phyloP scores from a whole-genome alignment of 1,284 basidiomycete species.

The Cutaneotrichosporon sp. region DNA sequence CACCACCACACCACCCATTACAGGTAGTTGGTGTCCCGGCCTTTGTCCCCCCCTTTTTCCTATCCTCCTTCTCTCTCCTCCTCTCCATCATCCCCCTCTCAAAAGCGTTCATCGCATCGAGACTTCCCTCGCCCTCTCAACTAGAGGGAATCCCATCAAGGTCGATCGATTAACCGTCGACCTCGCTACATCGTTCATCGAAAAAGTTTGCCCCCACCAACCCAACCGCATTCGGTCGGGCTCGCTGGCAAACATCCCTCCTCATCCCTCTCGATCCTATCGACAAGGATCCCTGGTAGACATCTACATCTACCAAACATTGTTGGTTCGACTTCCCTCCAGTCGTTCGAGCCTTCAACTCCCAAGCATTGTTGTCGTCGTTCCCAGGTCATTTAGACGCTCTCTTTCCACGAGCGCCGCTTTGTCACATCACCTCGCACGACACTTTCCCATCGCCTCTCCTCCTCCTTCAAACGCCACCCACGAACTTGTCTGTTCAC shows the following conservation, averaged over 20 bases:
- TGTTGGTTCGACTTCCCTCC: neutral
- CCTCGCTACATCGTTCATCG: slow-evolving; percentile 2
- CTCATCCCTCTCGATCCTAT: too few species aligned
- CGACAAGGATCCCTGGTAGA: slow-evolving; percentile 4
- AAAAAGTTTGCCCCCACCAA: slow-evolving; percentile 15
- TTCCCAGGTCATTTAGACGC: slow-evolving; percentile 2
- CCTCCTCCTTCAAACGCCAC: slow-evolving; percentile 13
- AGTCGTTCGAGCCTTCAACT: neutral
- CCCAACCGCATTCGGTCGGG: neutral
- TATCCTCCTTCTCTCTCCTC: neutral
- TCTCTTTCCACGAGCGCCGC: neutral
- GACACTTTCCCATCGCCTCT: neutral
- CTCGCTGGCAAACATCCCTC: neutral
- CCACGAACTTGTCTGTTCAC: neutral
- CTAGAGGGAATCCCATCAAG: slow-evolving; percentile 3
- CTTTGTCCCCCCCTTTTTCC: too few species aligned
- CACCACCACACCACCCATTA: neutral
- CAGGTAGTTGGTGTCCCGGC: slow-evolving; percentile 12
- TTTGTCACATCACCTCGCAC: neutral
- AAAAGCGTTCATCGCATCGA: slow-evolving; percentile 18
- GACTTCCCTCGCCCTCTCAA: neutral
- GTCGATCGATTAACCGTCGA: slow-evolving; percentile 1
- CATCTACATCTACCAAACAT: slow-evolving; percentile 2
- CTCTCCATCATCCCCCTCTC: neutral
- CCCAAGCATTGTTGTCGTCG: neutral